These are phyloP conservation scores for Apiotrichum mycotoxinovorans DNA, from an alignment of 1,284 basidiomycete genomes.

Conservation along the genomic window DNA sequence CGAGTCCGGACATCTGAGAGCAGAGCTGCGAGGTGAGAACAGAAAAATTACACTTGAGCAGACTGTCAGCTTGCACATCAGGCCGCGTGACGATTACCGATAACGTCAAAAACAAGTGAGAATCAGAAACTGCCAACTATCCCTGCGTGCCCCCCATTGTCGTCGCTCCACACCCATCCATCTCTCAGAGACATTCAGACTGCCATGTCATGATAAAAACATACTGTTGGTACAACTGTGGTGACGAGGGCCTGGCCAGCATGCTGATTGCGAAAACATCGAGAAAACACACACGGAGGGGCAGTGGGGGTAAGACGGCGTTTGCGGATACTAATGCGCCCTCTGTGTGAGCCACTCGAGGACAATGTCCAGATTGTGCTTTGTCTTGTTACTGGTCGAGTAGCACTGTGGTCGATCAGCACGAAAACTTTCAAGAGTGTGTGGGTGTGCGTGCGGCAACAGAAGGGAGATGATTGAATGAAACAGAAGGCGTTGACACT, in stretches of 20 bases:
- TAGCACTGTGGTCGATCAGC: conserved; percentile 27
- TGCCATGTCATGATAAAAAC: not conserved
- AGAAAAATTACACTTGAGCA: too few species aligned
- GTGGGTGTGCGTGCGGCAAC: too few species aligned
- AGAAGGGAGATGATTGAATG: too few species aligned
- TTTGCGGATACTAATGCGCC: conserved; percentile 19
- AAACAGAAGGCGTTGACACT: not conserved
- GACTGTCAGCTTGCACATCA: too few species aligned
- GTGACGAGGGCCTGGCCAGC: not conserved
- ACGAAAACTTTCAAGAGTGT: not conserved
- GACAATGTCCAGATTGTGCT: conserved; percentile 69
- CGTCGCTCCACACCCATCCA: too few species aligned
- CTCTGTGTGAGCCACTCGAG: conserved; percentile 51
- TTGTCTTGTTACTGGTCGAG: conserved; percentile 76
- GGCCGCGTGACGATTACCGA: too few species aligned
- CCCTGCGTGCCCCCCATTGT: too few species aligned
- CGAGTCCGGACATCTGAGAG: too few species aligned
- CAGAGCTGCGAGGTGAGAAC: too few species aligned
- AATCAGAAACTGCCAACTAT: too few species aligned
- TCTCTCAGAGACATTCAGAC: too few species aligned
- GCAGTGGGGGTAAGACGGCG: not conserved
- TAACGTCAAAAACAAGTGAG: too few species aligned
- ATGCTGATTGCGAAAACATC: not conserved
- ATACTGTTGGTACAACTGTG: conserved; percentile 3
- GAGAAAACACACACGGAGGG: not conserved